Base-by-base conservation (phyloP, 176 grass and related monocot species). In the Puccinellia tenuiflora region DNA sequence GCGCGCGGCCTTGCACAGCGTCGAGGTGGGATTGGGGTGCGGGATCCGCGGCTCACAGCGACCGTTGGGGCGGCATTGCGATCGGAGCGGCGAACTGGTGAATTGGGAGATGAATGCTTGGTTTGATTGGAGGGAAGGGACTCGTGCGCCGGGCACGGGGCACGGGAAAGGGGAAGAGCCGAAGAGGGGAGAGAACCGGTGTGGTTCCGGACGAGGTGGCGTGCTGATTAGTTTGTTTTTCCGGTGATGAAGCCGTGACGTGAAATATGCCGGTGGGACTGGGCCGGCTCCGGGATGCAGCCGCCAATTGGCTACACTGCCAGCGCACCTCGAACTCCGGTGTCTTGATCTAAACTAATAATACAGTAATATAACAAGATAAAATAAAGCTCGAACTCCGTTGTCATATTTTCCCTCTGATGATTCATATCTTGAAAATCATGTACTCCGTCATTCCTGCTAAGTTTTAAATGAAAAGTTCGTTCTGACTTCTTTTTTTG, bases 31-130 rank as follows among this genome's bases (percentile, higher is more conserved):
- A 67, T 68, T 67, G 64, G 34, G 34, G 80, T 20, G 73, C 34
- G 88, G 69, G 78, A 86, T 82, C 83, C 78, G 73, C 53, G 26
- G 88, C 57, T 89, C 83, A 86, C 52, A 74, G 64, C 73, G 79
- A 76, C 61, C 51, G 34, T 38, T 85, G 46, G 73, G 54, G 33
- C 35, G 63, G 52, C 88, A 89, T 89, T 89, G 88, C 64, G 64
- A 78, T 62, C 70, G 70, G 73, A 77, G 64, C 6, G 61, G 62
- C n/a, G 39, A 60, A 50, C n/a, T 42, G 69, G 30, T 51, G 77
- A 42, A 63, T 48, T 62, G 60, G 40, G 29, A 40, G 33, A 35
- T 40, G 33, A 35, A 45, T 26, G 60, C 25, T 77, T 29, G 34
- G 55, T 48, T 83, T 26, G 83, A 82, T 71, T 77, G 30, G 43